Conservation (phyloP, 768 basidiomycete genomes). For the Agrocybe chaxingu region DNA sequence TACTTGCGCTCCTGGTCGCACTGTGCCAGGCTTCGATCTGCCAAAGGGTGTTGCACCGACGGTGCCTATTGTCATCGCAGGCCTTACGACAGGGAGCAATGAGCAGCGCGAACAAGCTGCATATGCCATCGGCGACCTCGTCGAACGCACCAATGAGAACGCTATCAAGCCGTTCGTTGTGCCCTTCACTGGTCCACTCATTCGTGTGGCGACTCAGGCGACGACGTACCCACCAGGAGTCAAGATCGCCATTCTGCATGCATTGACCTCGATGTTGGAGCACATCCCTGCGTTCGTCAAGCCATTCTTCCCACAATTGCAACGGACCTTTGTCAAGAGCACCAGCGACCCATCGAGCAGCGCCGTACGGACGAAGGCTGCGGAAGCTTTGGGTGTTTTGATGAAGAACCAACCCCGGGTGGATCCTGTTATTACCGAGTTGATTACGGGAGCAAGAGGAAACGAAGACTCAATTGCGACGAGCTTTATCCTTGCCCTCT, state of each 20-base stretch:
- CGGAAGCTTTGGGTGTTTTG: constrained; percentile 79
- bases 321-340: constrained; percentile 95
- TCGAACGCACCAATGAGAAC: constrained; percentile 74
- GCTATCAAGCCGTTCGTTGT: constrained; percentile 96
- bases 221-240: constrained; percentile 89
- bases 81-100: constrained; percentile 91
- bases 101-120: constrained; percentile 95
- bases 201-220: constrained; percentile 89
- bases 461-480: constrained; percentile 71
- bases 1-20: constrained; percentile 71
- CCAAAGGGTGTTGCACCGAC: constrained; percentile 80
- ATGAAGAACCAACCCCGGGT: constrained; percentile 90
- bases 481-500: constrained; percentile 74
- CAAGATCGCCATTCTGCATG: constrained; percentile 86
- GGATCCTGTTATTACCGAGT: constrained; percentile 92
- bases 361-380: constrained; percentile 79
- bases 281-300: constrained; percentile 87
- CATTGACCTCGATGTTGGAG: constrained; percentile 81
- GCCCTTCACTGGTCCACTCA: constrained; percentile 92
- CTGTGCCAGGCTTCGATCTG: constrained; percentile 83
- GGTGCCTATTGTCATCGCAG: constrained; percentile 87
- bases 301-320: constrained; percentile 98
- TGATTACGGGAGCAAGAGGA: constrained; percentile 56
- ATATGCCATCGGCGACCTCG: constrained; percentile 93
- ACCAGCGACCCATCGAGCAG: constrained; percentile 75